Conservation (phyloP, 306 rosid species). For the Crataegus laevigata region DNA sequence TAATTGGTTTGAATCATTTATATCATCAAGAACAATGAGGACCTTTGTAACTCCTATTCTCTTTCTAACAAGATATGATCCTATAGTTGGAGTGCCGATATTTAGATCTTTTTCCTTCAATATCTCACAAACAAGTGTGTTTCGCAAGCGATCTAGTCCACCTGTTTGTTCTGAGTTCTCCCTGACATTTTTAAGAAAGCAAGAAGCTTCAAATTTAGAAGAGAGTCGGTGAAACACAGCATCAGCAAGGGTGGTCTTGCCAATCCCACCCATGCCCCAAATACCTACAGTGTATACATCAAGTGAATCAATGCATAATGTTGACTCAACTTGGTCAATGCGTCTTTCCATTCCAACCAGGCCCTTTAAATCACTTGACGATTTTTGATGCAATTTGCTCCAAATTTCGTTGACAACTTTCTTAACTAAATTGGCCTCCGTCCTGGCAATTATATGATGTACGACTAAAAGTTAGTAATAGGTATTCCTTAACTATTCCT, state of each 20-base stretch:
- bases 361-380: neutral
- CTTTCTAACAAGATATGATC: neutral
- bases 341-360: slow-evolving; percentile 2
- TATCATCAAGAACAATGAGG: slow-evolving; percentile 13
- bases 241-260: neutral
- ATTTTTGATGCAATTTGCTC: neutral
- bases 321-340: neutral
- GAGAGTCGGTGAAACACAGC: neutral
- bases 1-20: neutral
- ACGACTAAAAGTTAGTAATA: neutral
- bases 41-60: neutral
- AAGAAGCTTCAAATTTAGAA: neutral
- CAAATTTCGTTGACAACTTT: neutral
- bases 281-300: slow-evolving; percentile 1
- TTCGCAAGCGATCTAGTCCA: neutral
- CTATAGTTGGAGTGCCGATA: neutral
- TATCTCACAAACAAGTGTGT: neutral
- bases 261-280: slow-evolving; percentile 25
- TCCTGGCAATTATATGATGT: neutral
- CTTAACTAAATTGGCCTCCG: neutral
- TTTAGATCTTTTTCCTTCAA: neutral
- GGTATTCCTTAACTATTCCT: neutral
- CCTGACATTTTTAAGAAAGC: slow-evolving; percentile 4
- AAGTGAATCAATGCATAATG: neutral
- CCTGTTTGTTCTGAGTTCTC: neutral